Evolutionary conservation across 345 rosid genomes (phyloP).

Genomic region (Pistacia integerrima): DNA sequence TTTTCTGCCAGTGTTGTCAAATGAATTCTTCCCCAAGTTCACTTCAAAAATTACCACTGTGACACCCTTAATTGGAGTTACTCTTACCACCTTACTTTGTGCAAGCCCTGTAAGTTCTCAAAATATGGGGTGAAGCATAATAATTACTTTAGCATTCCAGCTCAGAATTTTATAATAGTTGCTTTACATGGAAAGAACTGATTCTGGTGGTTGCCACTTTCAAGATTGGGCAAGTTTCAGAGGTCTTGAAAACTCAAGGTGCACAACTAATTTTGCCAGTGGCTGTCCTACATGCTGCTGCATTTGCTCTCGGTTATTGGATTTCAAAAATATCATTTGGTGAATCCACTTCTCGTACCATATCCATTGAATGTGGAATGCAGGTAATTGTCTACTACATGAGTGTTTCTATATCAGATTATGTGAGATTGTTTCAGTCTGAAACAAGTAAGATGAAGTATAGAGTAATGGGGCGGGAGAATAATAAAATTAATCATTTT

Average conservation of each 20-base stretch:
- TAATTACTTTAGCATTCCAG: background rate
- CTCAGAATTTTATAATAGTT: constrained; percentile 9
- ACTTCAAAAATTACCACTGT: constrained; percentile 76
- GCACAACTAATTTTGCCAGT: constrained; percentile 84
- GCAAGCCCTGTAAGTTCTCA: constrained; percentile 87
- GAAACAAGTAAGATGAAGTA: background rate
- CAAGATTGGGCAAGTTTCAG: constrained; percentile 95
- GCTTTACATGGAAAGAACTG: constrained; percentile 10
- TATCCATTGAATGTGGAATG: constrained; percentile 98
- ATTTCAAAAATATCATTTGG: constrained; percentile 79
- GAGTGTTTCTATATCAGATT: background rate
- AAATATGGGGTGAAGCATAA: background rate
- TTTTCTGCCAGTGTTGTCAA: constrained; percentile 66
- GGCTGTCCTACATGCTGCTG: constrained; percentile 75
- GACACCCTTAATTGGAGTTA: constrained; percentile 92
- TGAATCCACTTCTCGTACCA: constrained; percentile 97
- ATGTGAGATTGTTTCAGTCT: background rate
- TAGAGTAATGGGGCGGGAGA: background rate
- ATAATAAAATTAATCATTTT: background rate
- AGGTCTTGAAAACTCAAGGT: constrained; percentile 88
- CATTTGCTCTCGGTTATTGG: constrained; percentile 90
- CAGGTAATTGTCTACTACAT: constrained; percentile 49
- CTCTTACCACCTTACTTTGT: constrained; percentile 90
- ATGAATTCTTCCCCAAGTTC: constrained; percentile 91
- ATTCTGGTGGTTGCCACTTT: constrained; percentile 13